phyloP scores from a whole-genome alignment of 2,329 filamentous ascomycete genomes.

The Exophiala aquamarina region DNA sequence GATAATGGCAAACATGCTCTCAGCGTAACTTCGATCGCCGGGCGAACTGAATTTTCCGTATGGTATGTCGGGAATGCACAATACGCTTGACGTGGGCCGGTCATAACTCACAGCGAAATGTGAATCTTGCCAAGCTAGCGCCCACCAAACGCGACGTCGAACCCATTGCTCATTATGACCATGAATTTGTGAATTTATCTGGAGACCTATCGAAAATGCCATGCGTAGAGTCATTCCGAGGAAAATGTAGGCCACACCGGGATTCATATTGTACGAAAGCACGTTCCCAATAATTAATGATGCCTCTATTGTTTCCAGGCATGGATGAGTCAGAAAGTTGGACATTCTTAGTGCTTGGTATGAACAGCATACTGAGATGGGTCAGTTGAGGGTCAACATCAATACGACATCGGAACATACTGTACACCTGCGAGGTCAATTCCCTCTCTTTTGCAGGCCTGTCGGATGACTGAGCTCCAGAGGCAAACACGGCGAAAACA shows the following conservation, averaged over 20 bases:
- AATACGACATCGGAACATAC: slow-evolving; percentile 33
- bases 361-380: slow-evolving; percentile 57
- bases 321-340: slow-evolving; percentile 63
- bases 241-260: slow-evolving; percentile 62
- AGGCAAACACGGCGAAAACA: slow-evolving; percentile 63
- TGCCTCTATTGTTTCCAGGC: slow-evolving; percentile 61
- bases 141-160: slow-evolving; percentile 54
- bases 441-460: slow-evolving; percentile 60
- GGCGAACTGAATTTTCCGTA: slow-evolving; percentile 48
- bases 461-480: slow-evolving; percentile 61
- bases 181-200: slow-evolving; percentile 57
- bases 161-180: slow-evolving; percentile 46
- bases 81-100: slow-evolving; percentile 55
- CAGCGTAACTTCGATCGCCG: slow-evolving; percentile 56
- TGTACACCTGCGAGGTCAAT: slow-evolving; percentile 64
- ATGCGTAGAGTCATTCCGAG: slow-evolving; percentile 61
- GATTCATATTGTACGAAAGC: slow-evolving; percentile 64
- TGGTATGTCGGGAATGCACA: slow-evolving; percentile 52
- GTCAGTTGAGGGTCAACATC: slow-evolving; percentile 35
- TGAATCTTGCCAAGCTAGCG: slow-evolving; percentile 65
- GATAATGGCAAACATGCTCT: slow-evolving; percentile 59
- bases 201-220: slow-evolving; percentile 60
- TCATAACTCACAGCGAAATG: slow-evolving; percentile 65
- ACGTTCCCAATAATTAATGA: slow-evolving; percentile 63
- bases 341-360: slow-evolving; percentile 65